A percentile compares a stretch with the other conserved stretches of the same genome.
Evolutionary conservation across 140 eudicot genomes (phyloP).

Genomic region (Senecio squalidus): DNA sequence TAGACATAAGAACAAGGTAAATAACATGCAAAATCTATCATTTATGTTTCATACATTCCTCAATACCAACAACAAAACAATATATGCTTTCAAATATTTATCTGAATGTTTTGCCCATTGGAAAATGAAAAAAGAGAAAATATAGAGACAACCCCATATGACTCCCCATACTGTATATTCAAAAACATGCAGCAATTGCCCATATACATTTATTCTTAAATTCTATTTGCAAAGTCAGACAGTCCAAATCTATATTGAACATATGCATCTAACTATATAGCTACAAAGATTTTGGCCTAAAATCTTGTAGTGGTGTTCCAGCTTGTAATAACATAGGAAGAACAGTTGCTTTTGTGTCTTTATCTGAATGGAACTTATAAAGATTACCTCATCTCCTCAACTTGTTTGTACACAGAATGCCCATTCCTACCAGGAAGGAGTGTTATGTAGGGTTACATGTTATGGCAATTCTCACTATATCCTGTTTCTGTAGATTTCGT

Average conservation of each 20-base stretch:
- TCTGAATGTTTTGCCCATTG: conserved; percentile 25
- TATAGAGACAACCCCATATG: conserved; percentile 64
- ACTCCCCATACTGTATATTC: conserved; percentile 63
- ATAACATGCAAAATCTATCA: conserved; percentile 35
- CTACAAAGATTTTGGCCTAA: conserved; percentile 19
- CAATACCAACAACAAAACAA: conserved; percentile 22
- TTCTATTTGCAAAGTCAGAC: conserved; percentile 32
- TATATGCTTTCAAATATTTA: conserved; percentile 13
- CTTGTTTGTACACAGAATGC: conserved; percentile 18
- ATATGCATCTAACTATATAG: conserved; percentile 12
- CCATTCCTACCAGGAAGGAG: conserved; percentile 36
- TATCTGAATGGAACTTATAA: conserved; percentile 10
- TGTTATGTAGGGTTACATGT: conserved; percentile 33
- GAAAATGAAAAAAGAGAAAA: conserved; percentile 20
- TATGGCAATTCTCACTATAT: conserved; percentile 22
- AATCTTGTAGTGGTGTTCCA: conserved; percentile 28
- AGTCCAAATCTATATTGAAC: conserved; percentile 17
- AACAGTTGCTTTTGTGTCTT: conserved; percentile 24
- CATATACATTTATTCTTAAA: conserved; percentile 38
- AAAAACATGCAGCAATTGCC: conserved; percentile 49
- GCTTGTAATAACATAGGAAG: conserved; percentile 27
- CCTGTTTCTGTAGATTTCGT: conserved; percentile 20
- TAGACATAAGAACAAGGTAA: conserved; percentile 38
- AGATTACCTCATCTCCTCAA: conserved; percentile 16
- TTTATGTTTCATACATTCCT: conserved; percentile 21